Evolutionary conservation across 495 filamentous ascomycete genomes (phyloP), one percentile per base, ranked within the genome.

Genomic region (Massariosphaeria phaeospora): DNA sequence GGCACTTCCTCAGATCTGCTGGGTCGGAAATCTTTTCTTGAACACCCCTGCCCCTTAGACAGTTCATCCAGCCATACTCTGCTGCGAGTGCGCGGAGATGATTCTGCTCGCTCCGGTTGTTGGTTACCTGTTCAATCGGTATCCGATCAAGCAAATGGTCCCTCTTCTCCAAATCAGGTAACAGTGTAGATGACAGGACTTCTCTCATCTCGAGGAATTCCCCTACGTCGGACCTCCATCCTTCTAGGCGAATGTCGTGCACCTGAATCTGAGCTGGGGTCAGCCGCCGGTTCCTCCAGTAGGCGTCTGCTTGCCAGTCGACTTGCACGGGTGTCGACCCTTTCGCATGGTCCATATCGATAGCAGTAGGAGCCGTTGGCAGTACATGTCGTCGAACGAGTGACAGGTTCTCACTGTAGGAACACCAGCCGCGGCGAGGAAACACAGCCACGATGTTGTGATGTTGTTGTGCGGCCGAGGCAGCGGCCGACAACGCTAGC

Each of bases 51-150:
- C 61, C 58, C 18, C 68, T 44, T 2, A 72, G 44, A 40, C 57
- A 54, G 25, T 70, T 66, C 55, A 71, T 63, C 70, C 70, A 72
- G 9, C 70, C 70, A 55, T 69, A 70, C 27, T 69, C 61, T 7
- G 55, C 51, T 12, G 64, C 62, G 11, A 72, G 34, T 12, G 36
- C 35, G n/a, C 47, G 44, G 21, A 71, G 50, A 23, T 55, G 54
- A 25, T 55, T 57, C 47, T 67, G 61, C 57, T 72, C 69, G 20
- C 62, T 67, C 7, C 59, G 40, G 48, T 66, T 65, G 15, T 47
- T 36, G 6, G 61, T 57, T 3, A 54, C 47, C 31, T 63, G 47
- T 26, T 61, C 61, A 11, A 55, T 12, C 6, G 27, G 44, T 11
- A 62, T 35, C 0, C 25, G 40, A 12, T 55, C 40, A 8, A 34